Conservation (phyloP, 2,329 filamentous ascomycete species). For the Aureobasidium sp. region DNA sequence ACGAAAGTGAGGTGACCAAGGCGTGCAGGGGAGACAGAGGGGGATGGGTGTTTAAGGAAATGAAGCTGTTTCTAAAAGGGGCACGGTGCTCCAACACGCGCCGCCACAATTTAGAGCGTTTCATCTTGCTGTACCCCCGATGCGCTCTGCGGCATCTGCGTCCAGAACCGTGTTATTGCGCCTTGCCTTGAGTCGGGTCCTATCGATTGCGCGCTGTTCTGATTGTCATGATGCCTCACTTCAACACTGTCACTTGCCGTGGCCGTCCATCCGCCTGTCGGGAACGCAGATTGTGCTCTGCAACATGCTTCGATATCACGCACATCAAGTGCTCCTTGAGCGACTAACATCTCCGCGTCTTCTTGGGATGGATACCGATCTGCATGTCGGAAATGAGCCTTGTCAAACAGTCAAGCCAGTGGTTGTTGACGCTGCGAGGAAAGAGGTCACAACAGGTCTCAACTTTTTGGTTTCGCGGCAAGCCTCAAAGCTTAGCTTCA, state of each 20-base stretch:
- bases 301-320: background rate
- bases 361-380: constrained; percentile 5
- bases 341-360: background rate
- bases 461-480: background rate
- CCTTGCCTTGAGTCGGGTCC: constrained; percentile 1
- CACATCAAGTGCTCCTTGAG: background rate
- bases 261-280: background rate
- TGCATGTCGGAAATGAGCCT: constrained; percentile 7
- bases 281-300: constrained; percentile 3
- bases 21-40: constrained; percentile 2
- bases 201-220: constrained; percentile 1
- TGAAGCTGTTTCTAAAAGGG: constrained; percentile 11
- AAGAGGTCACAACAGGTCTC: constrained; percentile 1
- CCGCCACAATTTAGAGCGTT: constrained; percentile 9
- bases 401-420: constrained; percentile 8
- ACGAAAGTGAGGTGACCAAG: constrained; percentile 7
- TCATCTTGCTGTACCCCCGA: constrained; percentile 1
- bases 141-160: constrained; percentile 6
- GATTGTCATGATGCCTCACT: background rate
- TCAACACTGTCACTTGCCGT: background rate
- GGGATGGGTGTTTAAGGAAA: constrained; percentile 8
- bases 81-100: constrained; percentile 6
- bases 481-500: background rate
- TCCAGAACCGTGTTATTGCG: constrained; percentile 6
- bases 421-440: background rate